Evolutionary conservation across 306 rosid genomes (phyloP).

Genomic region (Rosa persica): DNA sequence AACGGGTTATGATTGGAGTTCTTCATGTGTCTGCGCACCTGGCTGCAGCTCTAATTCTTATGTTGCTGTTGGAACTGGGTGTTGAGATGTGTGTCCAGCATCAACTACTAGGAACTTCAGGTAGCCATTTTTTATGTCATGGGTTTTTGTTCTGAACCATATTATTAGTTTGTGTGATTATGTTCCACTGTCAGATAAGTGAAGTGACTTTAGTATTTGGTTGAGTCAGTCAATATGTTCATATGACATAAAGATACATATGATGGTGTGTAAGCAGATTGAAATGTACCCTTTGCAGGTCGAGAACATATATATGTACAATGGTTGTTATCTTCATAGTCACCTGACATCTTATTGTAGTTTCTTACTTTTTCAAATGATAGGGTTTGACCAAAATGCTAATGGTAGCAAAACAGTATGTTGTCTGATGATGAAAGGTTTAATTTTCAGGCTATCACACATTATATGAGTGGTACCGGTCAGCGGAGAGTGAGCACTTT

Average conservation of each 20-base stretch:
- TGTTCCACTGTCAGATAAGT: background rate
- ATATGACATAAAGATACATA: background rate
- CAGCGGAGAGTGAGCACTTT: conserved; percentile 90
- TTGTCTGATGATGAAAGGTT: conserved; percentile 11
- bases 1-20: conserved; percentile 69
- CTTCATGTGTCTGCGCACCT: conserved; percentile 94
- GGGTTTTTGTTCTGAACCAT: conserved; percentile 3
- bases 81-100: conserved; percentile 83
- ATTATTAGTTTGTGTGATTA: background rate
- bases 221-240: background rate
- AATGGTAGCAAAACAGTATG: background rate
- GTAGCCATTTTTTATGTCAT: conserved; percentile 34
- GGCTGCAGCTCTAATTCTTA: conserved; percentile 79
- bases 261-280: background rate
- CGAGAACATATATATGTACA: background rate
- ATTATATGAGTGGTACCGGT: conserved; percentile 82
- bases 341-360: background rate
- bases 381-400: background rate
- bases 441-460: conserved; percentile 77
- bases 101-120: conserved; percentile 88
- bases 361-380: background rate
- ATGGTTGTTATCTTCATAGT: background rate
- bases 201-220: background rate
- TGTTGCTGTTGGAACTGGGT: conserved; percentile 92
- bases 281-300: background rate